Evolutionary conservation across 2,329 filamentous ascomycete genomes (phyloP).

Genomic region (Tolypocladium sp.): DNA sequence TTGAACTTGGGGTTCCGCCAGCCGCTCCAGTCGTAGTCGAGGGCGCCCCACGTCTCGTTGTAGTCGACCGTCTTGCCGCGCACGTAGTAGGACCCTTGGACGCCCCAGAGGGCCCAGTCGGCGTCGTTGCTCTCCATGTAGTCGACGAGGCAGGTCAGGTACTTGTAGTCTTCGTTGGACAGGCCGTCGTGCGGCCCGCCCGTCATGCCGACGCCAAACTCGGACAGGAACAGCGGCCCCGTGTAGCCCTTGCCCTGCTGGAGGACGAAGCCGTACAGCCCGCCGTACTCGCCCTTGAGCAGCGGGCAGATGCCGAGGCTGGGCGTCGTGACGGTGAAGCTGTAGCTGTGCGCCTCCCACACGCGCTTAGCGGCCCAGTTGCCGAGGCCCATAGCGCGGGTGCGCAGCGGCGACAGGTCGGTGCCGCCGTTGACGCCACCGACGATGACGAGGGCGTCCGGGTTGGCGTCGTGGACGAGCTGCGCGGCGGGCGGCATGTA

Average conservation of each 20-base stretch:
- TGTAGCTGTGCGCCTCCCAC: conserved; percentile 52
- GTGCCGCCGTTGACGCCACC: conserved; percentile 45
- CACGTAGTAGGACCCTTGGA: conserved; percentile 51
- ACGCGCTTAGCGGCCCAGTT: conserved; percentile 43
- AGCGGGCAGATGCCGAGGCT: conserved; percentile 32
- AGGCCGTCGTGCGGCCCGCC: conserved; percentile 33
- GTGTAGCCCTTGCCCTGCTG: conserved; percentile 36
- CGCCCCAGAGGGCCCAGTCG: conserved; percentile 51
- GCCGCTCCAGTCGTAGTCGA: conserved; percentile 31
- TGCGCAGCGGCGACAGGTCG: conserved; percentile 36
- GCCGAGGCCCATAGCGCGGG: conserved; percentile 30
- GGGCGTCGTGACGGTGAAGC: conserved; percentile 40
- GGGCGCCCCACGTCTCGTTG: conserved; percentile 43
- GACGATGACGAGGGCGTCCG: conserved; percentile 42
- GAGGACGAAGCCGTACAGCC: conserved; percentile 42
- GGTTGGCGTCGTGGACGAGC: conserved; percentile 41
- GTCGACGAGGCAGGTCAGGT: conserved; percentile 41
- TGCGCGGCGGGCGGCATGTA: conserved; percentile 37
- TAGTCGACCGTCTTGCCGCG: conserved; percentile 37
- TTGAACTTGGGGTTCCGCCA: conserved; percentile 28
- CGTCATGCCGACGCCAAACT: conserved; percentile 46
- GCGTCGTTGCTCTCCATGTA: conserved; percentile 47
- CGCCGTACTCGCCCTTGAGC: conserved; percentile 33
- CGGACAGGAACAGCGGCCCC: conserved; percentile 46
- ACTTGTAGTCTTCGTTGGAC: conserved; percentile 32